phyloP scores from a whole-genome alignment of 2,329 filamentous ascomycete species.

The Biscogniauxia mediterranea region DNA sequence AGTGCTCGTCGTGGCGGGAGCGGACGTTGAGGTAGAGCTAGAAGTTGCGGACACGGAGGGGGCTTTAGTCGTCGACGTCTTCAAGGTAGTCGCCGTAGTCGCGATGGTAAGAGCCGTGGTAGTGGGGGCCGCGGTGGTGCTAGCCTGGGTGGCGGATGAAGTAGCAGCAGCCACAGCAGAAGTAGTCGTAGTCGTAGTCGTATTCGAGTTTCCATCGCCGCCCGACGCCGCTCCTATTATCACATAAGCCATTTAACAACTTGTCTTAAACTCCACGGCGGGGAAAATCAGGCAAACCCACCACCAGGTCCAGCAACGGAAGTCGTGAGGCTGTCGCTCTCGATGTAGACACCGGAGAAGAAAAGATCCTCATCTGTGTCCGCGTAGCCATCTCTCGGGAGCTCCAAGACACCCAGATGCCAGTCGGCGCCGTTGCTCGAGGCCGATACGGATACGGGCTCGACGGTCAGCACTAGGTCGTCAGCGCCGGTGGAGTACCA shows the following conservation, averaged over 20 bases:
- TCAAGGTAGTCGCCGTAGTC: conserved; percentile 5
- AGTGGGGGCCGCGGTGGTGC: not conserved
- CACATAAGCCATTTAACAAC: conserved; percentile 2
- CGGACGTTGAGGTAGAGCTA: not conserved
- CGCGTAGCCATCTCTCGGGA: conserved; percentile 55
- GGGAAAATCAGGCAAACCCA: conserved; percentile 3
- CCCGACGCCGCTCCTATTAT: conserved; percentile 10
- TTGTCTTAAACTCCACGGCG: not conserved
- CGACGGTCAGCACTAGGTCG: conserved; percentile 55
- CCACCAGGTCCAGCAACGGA: conserved; percentile 24
- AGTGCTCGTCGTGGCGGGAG: conserved; percentile 12
- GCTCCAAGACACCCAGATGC: conserved; percentile 68
- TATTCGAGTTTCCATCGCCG: conserved; percentile 5
- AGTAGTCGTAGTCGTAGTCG: conserved; percentile 1
- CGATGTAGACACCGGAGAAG: conserved; percentile 70
- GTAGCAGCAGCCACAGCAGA: not conserved
- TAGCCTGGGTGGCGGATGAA: conserved; percentile 1
- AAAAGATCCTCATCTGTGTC: conserved; percentile 64
- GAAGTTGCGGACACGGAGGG: not conserved
- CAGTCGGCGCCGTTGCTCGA: conserved; percentile 68
- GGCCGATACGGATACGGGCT: conserved; percentile 58
- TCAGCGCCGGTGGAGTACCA: conserved; percentile 66
- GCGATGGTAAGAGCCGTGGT: not conserved
- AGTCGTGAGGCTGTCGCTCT: conserved; percentile 49
- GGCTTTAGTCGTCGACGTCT: conserved; percentile 9